Percentiles rank a stretch among this genome's conserved stretches.
Conservation (phyloP, 2,329 filamentous ascomycete species). For the Fusarium longipes region DNA sequence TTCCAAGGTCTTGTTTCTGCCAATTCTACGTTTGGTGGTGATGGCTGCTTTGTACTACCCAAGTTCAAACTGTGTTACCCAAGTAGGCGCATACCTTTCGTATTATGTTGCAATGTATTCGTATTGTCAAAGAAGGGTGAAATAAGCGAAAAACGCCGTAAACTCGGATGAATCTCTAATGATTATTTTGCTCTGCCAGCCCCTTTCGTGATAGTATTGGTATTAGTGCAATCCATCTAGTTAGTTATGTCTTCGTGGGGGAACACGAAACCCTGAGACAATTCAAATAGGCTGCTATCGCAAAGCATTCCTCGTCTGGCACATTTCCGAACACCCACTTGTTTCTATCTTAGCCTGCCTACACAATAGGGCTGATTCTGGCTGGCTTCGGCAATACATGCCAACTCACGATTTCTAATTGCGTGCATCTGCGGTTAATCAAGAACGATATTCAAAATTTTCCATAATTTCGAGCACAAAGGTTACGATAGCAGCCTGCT, state of each 20-base stretch:
- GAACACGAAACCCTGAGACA: not conserved
- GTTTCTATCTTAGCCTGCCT: not conserved
- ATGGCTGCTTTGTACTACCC: not conserved
- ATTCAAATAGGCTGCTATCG: slow-evolving; percentile 4
- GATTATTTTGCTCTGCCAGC: no score
- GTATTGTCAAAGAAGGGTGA: not conserved
- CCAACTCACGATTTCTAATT: slow-evolving; percentile 17
- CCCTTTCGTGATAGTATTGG: not conserved
- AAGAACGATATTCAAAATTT: not conserved
- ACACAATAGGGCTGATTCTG: slow-evolving; percentile 27
- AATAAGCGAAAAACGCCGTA: no score
- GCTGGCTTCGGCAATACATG: slow-evolving; percentile 11
- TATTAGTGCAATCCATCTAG: not conserved
- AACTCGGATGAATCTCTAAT: no score
- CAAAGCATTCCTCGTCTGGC: slow-evolving; percentile 27
- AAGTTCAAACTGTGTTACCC: not conserved
- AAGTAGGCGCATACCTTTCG: not conserved
- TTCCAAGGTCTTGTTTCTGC: not conserved
- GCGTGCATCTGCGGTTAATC: not conserved
- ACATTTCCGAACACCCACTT: not conserved
- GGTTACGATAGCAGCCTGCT: slow-evolving; percentile 24
- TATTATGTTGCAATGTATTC: not conserved
- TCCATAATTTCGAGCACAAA: not conserved
- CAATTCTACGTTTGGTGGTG: not conserved
- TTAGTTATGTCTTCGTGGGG: not conserved